Conservation (phyloP, 768 basidiomycete genomes). For the Amanita pallidorosea region DNA sequence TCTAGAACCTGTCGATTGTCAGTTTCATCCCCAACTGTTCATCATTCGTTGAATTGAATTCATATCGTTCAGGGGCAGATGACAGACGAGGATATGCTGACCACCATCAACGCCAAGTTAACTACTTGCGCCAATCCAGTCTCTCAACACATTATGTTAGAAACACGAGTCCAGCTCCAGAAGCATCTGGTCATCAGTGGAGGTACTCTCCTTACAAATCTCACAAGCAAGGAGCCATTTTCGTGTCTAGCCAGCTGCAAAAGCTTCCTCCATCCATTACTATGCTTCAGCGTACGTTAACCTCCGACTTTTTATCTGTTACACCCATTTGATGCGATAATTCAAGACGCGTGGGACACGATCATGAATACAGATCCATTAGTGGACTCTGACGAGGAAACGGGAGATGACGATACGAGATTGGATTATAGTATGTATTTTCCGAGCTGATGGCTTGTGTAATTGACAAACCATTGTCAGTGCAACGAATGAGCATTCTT, state of each 20-base stretch:
- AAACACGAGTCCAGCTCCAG: neutral
- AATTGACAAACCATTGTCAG: conserved; percentile 20
- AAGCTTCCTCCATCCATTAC: conserved; percentile 27
- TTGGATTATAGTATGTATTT: conserved; percentile 50
- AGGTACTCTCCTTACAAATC: conserved; percentile 28
- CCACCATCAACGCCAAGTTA: neutral
- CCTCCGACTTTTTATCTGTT: neutral
- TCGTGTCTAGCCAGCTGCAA: neutral
- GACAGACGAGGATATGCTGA: neutral
- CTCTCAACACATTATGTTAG: neutral
- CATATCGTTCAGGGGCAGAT: neutral
- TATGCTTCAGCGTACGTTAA: conserved; percentile 56
- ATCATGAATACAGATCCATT: conserved; percentile 61
- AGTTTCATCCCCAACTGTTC: neutral
- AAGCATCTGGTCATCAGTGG: conserved; percentile 10
- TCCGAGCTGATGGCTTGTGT: neutral
- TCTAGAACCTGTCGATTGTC: neutral
- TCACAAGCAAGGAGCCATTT: neutral
- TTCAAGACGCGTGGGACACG: conserved; percentile 66
- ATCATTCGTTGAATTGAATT: neutral
- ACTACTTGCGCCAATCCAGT: neutral
- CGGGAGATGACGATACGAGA: conserved; percentile 50
- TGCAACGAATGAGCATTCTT: conserved; percentile 51
- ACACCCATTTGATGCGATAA: conserved; percentile 1
- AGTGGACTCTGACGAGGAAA: conserved; percentile 65